Base-by-base conservation (phyloP, 192 early-diverging fungal genomes). In the Coemansia sp. region DNA sequence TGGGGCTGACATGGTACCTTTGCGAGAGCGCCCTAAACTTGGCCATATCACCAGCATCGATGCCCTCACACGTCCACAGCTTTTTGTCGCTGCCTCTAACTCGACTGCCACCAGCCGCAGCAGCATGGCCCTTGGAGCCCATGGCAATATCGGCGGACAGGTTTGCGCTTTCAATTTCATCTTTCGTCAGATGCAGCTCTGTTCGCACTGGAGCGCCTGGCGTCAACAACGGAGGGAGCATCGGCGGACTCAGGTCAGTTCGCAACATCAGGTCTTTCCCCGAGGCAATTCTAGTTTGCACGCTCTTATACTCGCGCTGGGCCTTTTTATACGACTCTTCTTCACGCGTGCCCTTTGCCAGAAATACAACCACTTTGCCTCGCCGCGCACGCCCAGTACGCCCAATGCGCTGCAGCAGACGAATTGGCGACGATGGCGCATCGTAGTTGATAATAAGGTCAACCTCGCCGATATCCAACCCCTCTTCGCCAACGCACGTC, bases 401-500 rank as follows among this genome's bases (percentile, higher is more conserved):
- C 6, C 81, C 81, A 64, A 83, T 78, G n/a, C 81, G 73, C 55
- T 83, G 81, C 42, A 83, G 39, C 46, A 83, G 57, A 1, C 81
- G 65, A 58, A 83, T 79, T 11, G 81, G 81, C 51, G 81, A 83
- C 10, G 72, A 65, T 9, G 75, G 81, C 11, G 81, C 72, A 20
- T 97, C 94, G 63, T 90, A 97, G 77, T 93, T 94, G 23, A 96
- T 76, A 65, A 97, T 97, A 13, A 97, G 82, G 59, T 97, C 94
- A 0, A 97, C 89, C 57, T 97, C 94, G 53, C 94, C 95, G 83
- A 97, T 97, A 71, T 97, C 95, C 34, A 97, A 76, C 2, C 95
- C 95, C 80, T 97, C 95, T 77, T 97, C 95, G 51, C 94, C 95
- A 43, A 97, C 93, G 20, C 87, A 93, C 0, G 95, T 96, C 2